These are phyloP conservation scores for Fomitopsis palustris DNA, from an alignment of 1,284 basidiomycete species.

Conservation along the genomic window DNA sequence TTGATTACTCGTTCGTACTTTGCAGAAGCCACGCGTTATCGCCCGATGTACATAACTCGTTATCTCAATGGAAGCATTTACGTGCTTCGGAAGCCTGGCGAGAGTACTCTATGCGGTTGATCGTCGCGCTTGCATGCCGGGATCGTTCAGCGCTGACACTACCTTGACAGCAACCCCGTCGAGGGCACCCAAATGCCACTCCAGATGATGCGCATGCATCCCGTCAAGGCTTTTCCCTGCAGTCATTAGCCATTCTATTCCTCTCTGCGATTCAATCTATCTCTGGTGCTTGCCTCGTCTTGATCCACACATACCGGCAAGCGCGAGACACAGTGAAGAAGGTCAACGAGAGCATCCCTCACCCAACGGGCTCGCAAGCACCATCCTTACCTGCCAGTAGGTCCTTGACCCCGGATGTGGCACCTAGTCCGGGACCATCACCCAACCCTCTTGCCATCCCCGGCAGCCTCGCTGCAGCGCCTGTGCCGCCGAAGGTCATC, in stretches of 20 bases:
- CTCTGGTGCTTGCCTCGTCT: slow-evolving; percentile 61
- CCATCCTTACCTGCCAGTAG: slow-evolving; percentile 4
- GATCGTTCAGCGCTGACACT: not conserved
- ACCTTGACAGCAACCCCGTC: not conserved
- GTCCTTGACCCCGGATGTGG: not conserved
- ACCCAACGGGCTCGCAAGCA: slow-evolving; percentile 23
- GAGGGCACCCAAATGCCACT: not conserved
- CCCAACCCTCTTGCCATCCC: slow-evolving; percentile 1
- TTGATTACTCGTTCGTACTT: not conserved
- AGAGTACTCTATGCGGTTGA: not conserved
- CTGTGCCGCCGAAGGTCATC: not conserved
- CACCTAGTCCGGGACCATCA: not conserved
- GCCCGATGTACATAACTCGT: not conserved
- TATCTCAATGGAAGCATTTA: not conserved
- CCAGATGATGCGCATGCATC: not conserved
- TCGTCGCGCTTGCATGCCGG: not conserved
- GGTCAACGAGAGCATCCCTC: slow-evolving; percentile 44
- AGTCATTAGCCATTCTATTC: slow-evolving; percentile 58
- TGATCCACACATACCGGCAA: slow-evolving; percentile 68
- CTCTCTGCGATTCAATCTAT: slow-evolving; percentile 71
- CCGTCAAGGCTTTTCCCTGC: slow-evolving; percentile 44
- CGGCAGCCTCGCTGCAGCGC: not conserved
- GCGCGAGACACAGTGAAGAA: slow-evolving; percentile 58
- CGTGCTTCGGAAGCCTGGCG: not conserved
- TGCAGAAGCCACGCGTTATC: slow-evolving; percentile 4